Conservation (phyloP, 139 green algal genomes). For the Tetradesmus obliquus region DNA sequence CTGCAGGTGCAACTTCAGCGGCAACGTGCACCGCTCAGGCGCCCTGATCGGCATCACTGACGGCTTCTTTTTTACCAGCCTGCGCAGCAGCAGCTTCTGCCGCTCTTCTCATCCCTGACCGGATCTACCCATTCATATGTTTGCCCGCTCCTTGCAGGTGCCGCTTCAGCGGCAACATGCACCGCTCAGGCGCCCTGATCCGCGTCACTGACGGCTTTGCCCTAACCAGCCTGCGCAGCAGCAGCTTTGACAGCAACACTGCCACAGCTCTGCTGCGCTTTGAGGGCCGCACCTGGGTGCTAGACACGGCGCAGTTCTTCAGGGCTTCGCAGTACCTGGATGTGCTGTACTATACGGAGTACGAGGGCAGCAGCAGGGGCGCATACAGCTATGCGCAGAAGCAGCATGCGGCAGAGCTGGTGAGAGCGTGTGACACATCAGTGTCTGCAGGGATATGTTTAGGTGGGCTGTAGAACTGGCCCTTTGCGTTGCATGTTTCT, state of each 20-base stretch:
- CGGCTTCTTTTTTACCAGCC: background rate
- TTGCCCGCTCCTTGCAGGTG: background rate
- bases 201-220: constrained; percentile 4
- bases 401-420: background rate
- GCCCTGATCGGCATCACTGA: background rate
- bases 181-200: background rate
- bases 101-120: no score
- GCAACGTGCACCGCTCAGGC: background rate
- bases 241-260: background rate
- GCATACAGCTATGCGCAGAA: background rate
- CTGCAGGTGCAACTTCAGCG: background rate
- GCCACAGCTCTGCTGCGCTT: constrained; percentile 16
- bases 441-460: background rate
- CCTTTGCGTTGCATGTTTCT: no score
- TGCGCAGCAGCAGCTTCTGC: background rate
- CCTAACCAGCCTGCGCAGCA: constrained; percentile 1
- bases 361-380: background rate
- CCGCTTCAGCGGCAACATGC: background rate
- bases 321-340: background rate
- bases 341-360: background rate
- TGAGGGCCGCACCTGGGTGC: constrained; percentile 17
- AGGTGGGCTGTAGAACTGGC: background rate
- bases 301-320: background rate
- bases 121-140: no score
- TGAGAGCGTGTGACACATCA: background rate